Evolutionary conservation across 2,329 filamentous ascomycete genomes (phyloP).

Genomic region (Phaeosphaeria sp.): DNA sequence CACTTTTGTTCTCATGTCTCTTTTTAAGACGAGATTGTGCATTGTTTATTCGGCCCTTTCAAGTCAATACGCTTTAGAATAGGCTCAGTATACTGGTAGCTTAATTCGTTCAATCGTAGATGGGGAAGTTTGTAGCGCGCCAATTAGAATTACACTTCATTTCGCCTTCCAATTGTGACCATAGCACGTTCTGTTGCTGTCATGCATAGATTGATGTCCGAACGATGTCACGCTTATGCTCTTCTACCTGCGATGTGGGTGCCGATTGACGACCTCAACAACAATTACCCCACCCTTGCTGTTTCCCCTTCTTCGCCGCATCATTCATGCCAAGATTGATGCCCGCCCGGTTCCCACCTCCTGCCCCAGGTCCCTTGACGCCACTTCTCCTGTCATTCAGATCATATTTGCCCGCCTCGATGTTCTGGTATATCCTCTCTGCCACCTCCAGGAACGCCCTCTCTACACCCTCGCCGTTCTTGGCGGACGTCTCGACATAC

Average conservation of each 20-base stretch:
- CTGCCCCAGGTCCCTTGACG: conserved; percentile 73
- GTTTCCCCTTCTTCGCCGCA: conserved; percentile 41
- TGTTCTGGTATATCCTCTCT: conserved; percentile 95
- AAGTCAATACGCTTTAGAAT: no score
- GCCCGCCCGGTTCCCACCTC: conserved; percentile 49
- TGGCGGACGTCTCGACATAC: conserved; percentile 96
- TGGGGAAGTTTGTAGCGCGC: no score
- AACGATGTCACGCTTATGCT: no score
- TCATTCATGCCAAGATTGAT: conserved; percentile 56
- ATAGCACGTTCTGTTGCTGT: no score
- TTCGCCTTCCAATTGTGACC: no score
- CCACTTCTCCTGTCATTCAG: conserved; percentile 90
- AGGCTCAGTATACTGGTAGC: neutral
- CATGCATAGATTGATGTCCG: no score
- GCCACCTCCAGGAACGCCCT: conserved; percentile 91
- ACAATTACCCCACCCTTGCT: conserved; percentile 43
- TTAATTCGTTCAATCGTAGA: no score
- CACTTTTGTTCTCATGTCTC: no score
- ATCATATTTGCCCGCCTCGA: conserved; percentile 93
- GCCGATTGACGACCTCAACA: conserved; percentile 26
- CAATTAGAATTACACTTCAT: no score
- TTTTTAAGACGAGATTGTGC: no score
- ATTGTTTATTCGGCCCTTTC: no score
- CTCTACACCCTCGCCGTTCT: conserved; percentile 94
- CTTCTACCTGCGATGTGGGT: no score